Evolutionary conservation across 2,329 filamentous ascomycete species (phyloP), one percentile per base, ranked within the genome.

Genomic region (Cephalotrichum gorgonifer): DNA sequence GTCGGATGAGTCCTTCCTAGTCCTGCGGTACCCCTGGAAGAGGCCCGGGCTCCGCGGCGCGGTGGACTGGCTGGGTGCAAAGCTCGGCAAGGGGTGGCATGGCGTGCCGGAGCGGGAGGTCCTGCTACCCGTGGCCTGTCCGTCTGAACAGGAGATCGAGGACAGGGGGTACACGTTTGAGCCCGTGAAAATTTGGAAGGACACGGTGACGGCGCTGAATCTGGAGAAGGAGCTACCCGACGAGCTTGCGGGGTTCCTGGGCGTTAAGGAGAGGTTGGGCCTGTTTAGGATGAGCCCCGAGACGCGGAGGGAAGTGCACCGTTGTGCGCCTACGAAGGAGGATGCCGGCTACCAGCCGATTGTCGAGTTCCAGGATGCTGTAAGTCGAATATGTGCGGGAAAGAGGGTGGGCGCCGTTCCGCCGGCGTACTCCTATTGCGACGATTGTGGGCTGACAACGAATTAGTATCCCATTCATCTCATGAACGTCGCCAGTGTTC

Each of bases 391-490:
- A n/a, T 22, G 2, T 9, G 6, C n/a, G 6, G 17, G 35, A 20
- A 39, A 33, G n/a, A 20, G n/a, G 6, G 12, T 22, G 35, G 7
- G 35, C 51, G 44, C 23, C 48, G 51, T n/a, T n/a, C n/a, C n/a
- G n/a, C n/a, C n/a, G n/a, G n/a, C n/a, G n/a, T n/a, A n/a, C n/a
- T n/a, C n/a, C n/a, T 20, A 5, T 11, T 22, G n/a, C 11, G 41
- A 17, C 5, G 39, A 43, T n/a, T 6, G 8, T 6, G 11, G 12
- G 12, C 41, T 43, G 22, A 48, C 46, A 42, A 12, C 12, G n/a
- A 25, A 2, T n/a, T 35, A 84, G 78, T 88, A 85, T 60, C 83
- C 85, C 1, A 67, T 89, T 15, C 81, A 86, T 54, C 65, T 89
- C 39, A 64, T 87, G 47, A 86, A 78, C 55, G 62, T 88, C 17